These are phyloP conservation scores for Fusarium burgessii DNA, from an alignment of 2,329 filamentous ascomycete species.

Conservation along the genomic window DNA sequence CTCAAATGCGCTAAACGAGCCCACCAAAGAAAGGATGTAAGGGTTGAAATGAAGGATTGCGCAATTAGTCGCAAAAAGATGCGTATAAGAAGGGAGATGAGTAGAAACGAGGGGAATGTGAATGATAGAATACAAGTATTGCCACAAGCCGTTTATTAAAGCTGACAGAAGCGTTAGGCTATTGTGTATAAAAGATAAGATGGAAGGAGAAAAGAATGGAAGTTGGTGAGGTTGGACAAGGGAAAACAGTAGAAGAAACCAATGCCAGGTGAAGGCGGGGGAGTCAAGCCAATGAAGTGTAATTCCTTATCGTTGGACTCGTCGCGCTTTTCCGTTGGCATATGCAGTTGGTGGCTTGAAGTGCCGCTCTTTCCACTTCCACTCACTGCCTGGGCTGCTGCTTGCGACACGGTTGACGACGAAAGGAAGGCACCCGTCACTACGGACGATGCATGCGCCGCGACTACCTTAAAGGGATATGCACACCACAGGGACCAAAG, in stretches of 20 bases:
- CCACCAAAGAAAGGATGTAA: slow-evolving; percentile 14
- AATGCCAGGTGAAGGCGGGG: slow-evolving; percentile 31
- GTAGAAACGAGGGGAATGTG: slow-evolving; percentile 6
- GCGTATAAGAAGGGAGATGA: background rate
- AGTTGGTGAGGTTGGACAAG: slow-evolving; percentile 24
- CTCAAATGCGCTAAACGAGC: slow-evolving; percentile 31
- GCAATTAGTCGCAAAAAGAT: slow-evolving; percentile 13
- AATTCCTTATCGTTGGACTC: slow-evolving; percentile 36
- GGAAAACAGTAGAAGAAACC: slow-evolving; percentile 5
- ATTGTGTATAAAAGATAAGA: slow-evolving; percentile 12
- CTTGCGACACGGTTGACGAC: slow-evolving; percentile 23
- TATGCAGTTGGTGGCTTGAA: slow-evolving; percentile 5
- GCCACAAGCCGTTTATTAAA: slow-evolving; percentile 24
- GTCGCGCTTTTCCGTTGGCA: slow-evolving; percentile 1
- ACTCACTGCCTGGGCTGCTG: background rate
- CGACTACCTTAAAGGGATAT: slow-evolving; percentile 17
- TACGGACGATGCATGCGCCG: background rate
- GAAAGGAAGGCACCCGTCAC: slow-evolving; percentile 12
- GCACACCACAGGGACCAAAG: background rate
- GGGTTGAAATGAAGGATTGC: slow-evolving; percentile 30
- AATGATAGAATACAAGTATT: slow-evolving; percentile 5
- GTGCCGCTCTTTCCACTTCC: slow-evolving; percentile 26
- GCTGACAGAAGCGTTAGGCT: slow-evolving; percentile 15
- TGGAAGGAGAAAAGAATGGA: slow-evolving; percentile 1
- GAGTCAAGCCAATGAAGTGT: slow-evolving; percentile 24